Base-by-base conservation (phyloP, 2,329 filamentous ascomycete genomes). In the Colletotrichum chlorophyti region DNA sequence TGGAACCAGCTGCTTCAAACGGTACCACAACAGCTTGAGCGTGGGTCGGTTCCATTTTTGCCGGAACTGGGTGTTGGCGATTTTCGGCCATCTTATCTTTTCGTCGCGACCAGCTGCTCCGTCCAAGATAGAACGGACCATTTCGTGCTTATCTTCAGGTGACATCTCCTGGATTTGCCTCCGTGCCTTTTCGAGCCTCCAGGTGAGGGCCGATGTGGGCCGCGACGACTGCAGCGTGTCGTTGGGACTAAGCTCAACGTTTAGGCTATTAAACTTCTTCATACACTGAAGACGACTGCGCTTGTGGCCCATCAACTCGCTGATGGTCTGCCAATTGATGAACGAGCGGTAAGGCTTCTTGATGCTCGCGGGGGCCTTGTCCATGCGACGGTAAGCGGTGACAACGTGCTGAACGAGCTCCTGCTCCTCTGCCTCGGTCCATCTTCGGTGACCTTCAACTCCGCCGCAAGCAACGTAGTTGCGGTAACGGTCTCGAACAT, bases 401-500 rank as follows among this genome's bases (percentile, higher is more conserved):
- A 80, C 71, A 3, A 92, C 82, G 9, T 80, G 78, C 2, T 74
- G 68, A 1, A 77, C 75, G 23, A 91, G 73, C 9, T 69, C 72
- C 0, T 74, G 70, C 65, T 89, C 86, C 65, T 93, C 90, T 0
- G 80, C 76, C 15, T 81, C 72, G 2, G 76, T 78, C 90, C 90
- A 93, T 1, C 74, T 70, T 29, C 83, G 81, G 37, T 76, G 81
- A 10, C 17, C 15, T 27, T 78, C 78, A 53, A 77, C 79, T 6
- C 81, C 76, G 17, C 82, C 82, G 51, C 84, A 87, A 41, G 87
- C 74, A 19, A 90, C 73, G 65, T 89, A 86, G 65, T 91, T 89
- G 34, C 86, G 80, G 77, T 87, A 91, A 4, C 89, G 85, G 68
- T 91, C 89, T 47, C 88, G 83, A 49, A 87, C 80, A 67, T 91